Base-by-base conservation (phyloP, 192 early-diverging fungal genomes). In the Gaertneriomyces semiglobifer region DNA sequence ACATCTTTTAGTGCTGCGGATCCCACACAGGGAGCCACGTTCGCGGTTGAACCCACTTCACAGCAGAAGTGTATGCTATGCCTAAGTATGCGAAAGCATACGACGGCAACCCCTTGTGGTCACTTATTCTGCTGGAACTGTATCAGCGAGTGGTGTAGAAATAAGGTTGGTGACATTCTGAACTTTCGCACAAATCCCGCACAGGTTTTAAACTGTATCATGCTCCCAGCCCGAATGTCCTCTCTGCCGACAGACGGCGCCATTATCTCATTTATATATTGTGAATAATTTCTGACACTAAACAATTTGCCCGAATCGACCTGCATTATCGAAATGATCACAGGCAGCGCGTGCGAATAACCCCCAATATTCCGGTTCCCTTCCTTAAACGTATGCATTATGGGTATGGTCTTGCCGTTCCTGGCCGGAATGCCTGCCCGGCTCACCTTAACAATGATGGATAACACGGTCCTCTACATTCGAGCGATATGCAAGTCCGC, bases 51-150 rank as follows among this genome's bases (percentile, higher is more conserved):
- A 33, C 25, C 25, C 25, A 33, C 25, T 33, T 33, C 54, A 7
- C 38, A 76, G 65, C 56, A 87, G 25, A 90, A 90, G 70, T 98
- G 96, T 69, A 93, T 89, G 0, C 81, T 98, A 44, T 98, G 96
- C 60, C 75, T 96, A 45, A 87, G 88, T 51, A 79, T 71, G 39
- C 86, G 92, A 10, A 90, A 74, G 39, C 77, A 81, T 55, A 85
- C 93, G 10, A 92, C 93, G 0, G 80, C 90, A 1, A 96, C 94
- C 0, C 88, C 91, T 4, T 98, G 96, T 73, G 96, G 96, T 0
- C 96, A 98, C 74, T 65, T 98, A 62, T 96, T 96, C 67, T 98
- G 96, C 73, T 98, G 94, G 94, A 87, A 70, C 18, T 98, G 96
- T 65, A 89, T 93, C 38, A 83, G 89, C 18, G 93, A 95, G 71